Evolutionary conservation across 1,139 yeast genomes (phyloP), one percentile per base, ranked within the genome.

Genomic region (Pichia sp.): DNA sequence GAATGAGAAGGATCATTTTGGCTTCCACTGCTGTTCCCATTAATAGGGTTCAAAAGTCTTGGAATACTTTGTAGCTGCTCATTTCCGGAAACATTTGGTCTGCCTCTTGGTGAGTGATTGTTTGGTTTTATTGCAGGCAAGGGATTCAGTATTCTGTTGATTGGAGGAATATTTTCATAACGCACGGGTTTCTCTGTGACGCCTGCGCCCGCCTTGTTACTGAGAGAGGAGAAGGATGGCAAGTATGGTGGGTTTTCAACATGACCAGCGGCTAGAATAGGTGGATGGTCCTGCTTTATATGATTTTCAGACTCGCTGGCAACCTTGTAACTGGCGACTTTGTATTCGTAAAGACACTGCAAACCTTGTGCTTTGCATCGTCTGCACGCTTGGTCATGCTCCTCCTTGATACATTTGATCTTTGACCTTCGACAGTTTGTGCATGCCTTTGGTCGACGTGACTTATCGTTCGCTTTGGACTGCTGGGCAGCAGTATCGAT

Each of bases 391-490:
- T 77, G 68, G n/a, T 66, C 64, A 15, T 70, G 70, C 59, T 79
- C 79, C 4, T 52, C 49, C 48, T 63, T 65, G 32, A 76, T 75
- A 63, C 90, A 85, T 67, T 78, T 82, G 34, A 84, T 85, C 69
- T 85, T 85, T 36, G 86, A 77, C 64, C 75, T 75, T 57, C 86
- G 79, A 65, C 90, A 85, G 63, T 76, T 76, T 26, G 80, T 73
- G 64, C 90, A 85, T 5, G 90, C 90, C 63, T 80, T 83, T n/a
- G 57, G 45, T 59, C 64, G 43, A 19, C 13, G 47, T 7, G 23
- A 19, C 40, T 43, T 47, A 8, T 41, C 44, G 5, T 13, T n/a
- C 3, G 40, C 13, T 16, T 43, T 30, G 8, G 26, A 31, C 4
- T 15, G 30, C 16, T 43, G 16, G 29, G 34, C 16, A 15, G 29